phyloP scores from a whole-genome alignment of 1,284 basidiomycete genomes.

The Ceratobasidium sp. region DNA sequence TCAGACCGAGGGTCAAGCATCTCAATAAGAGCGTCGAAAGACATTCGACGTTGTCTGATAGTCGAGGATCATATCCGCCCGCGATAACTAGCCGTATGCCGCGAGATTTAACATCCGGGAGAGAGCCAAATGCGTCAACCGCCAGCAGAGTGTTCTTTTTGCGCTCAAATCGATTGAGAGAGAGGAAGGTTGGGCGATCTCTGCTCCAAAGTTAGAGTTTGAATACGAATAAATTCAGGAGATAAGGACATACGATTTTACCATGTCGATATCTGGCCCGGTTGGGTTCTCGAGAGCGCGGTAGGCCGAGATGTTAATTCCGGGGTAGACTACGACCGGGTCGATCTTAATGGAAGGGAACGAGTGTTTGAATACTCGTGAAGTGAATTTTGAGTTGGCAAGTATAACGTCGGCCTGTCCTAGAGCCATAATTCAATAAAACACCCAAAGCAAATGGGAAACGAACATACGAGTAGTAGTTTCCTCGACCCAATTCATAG shows the following conservation, averaged over 20 bases:
- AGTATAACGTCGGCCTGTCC: conserved; percentile 89
- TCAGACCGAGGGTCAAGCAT: conserved; percentile 59
- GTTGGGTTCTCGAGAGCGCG: conserved; percentile 51
- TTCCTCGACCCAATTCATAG: conserved; percentile 92
- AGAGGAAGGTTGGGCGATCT: conserved; percentile 77
- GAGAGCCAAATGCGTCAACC: conserved; percentile 73
- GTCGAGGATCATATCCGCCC: conserved; percentile 78
- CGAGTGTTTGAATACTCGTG: conserved; percentile 75
- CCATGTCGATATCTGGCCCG: conserved; percentile 61
- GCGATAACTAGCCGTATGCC: conserved; percentile 73
- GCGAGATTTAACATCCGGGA: conserved; percentile 49
- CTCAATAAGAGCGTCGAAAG: conserved; percentile 64
- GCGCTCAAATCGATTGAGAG: conserved; percentile 93
- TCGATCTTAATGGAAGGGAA: conserved; percentile 71
- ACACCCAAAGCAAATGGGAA: neutral
- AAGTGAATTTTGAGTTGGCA: conserved; percentile 92
- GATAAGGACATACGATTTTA: conserved; percentile 66
- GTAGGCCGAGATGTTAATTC: conserved; percentile 83
- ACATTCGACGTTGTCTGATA: conserved; percentile 75
- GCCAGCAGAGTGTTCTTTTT: conserved; percentile 93
- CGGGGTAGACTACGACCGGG: conserved; percentile 88
- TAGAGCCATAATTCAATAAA: conserved; percentile 47
- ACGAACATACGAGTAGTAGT: conserved; percentile 78
- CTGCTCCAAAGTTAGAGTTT: conserved; percentile 54
- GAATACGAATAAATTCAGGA: neutral